Conservation (phyloP, 1,284 basidiomycete genomes). For the Exsudoporus floridanus region DNA sequence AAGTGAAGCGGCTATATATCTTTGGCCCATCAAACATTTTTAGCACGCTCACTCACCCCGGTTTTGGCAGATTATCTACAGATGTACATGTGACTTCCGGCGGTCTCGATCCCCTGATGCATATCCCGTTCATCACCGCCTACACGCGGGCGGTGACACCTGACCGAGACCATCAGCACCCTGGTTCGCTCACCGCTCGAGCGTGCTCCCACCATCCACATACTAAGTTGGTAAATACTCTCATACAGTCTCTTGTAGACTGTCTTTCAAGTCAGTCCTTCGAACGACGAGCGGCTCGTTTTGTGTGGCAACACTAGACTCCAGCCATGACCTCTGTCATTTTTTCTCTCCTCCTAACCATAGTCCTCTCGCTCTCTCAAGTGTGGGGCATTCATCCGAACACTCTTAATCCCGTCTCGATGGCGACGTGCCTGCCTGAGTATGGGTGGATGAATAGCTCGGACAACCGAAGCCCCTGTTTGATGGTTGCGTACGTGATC, state of each 20-base stretch:
- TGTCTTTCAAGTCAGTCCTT: not conserved
- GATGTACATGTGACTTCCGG: not conserved
- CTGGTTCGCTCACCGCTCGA: not conserved
- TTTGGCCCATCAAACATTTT: not conserved
- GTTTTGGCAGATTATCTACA: not conserved
- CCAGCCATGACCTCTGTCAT: conserved; percentile 8
- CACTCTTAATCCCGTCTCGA: conserved; percentile 6
- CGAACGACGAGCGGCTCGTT: not conserved
- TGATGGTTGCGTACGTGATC: conserved; percentile 30
- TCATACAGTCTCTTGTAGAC: not conserved
- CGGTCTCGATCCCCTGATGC: not conserved
- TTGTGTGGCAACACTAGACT: too few species aligned
- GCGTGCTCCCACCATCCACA: not conserved
- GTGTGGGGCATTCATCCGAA: conserved; percentile 9
- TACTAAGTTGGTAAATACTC: not conserved
- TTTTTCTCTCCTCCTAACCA: not conserved
- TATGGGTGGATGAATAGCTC: conserved; percentile 29
- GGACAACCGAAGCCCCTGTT: conserved; percentile 20
- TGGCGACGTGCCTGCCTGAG: conserved; percentile 14
- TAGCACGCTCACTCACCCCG: not conserved
- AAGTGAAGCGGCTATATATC: too few species aligned
- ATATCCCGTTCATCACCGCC: conserved; percentile 9
- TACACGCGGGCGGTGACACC: not conserved
- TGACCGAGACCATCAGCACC: not conserved
- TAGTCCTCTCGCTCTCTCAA: not conserved